phyloP scores from a whole-genome alignment of 169 alveolate species.

The Plasmodium berghei region DNA sequence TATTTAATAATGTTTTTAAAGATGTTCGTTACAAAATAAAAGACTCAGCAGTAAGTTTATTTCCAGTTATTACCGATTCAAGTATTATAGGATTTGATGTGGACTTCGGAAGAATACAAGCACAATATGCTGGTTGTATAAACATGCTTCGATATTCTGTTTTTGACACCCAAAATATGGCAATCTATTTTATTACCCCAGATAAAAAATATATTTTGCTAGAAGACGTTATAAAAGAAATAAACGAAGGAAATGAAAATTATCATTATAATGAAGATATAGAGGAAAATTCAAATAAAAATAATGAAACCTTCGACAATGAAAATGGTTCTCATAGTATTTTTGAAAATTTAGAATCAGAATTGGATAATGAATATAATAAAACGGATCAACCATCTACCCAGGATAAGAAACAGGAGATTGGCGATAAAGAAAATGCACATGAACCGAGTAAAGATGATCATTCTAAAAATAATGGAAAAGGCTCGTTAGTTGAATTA shows the following conservation, averaged over 20 bases:
- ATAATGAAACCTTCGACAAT: not conserved
- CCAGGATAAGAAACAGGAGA: not conserved
- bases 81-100: constrained; percentile 40
- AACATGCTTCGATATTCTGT: constrained; percentile 54
- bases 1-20: constrained; percentile 33
- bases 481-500: not conserved
- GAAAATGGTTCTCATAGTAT: not conserved
- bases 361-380: not conserved
- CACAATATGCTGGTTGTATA: constrained; percentile 35
- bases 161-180: constrained; percentile 36
- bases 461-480: not conserved
- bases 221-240: constrained; percentile 37
- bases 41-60: constrained; percentile 26
- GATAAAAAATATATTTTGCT: constrained; percentile 34
- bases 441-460: not conserved
- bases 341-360: not conserved
- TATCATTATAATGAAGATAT: not conserved
- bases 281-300: not conserved
- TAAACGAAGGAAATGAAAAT: constrained; percentile 15
- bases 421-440: not conserved
- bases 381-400: not conserved
- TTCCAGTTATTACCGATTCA: constrained; percentile 13
- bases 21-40: constrained; percentile 39
- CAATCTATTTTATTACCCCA: constrained; percentile 57
- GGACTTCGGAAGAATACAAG: constrained; percentile 50